Evolutionary conservation across 2,329 filamentous ascomycete species (phyloP).

Genomic region (Xylaria sp.): DNA sequence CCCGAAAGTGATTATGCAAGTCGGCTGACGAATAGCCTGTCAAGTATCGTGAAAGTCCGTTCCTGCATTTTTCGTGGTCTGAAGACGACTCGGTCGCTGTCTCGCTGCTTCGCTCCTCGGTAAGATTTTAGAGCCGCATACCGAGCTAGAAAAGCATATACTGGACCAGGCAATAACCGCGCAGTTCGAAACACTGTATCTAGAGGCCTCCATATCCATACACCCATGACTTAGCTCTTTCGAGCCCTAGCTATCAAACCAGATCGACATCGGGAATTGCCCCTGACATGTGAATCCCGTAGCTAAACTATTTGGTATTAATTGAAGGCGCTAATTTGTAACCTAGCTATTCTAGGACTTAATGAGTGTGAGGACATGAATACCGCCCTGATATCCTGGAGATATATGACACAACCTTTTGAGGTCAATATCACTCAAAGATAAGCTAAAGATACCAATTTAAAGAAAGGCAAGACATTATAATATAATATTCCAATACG

Average conservation of each 20-base stretch:
- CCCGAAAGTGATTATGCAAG: background rate
- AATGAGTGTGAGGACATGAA: background rate
- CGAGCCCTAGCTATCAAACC: background rate
- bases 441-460: background rate
- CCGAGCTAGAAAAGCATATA: background rate
- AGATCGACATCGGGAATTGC: background rate
- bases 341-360: background rate
- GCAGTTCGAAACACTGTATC: background rate
- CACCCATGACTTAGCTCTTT: background rate
- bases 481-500: no score
- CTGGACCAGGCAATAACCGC: background rate
- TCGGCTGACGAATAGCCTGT: background rate
- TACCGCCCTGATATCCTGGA: background rate
- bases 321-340: background rate
- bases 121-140: background rate
- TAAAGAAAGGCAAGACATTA: no score
- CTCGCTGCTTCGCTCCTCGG: background rate
- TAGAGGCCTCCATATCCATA: background rate
- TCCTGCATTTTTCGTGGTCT: background rate
- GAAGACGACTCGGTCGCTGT: background rate
- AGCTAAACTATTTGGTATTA: background rate
- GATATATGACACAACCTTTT: background rate
- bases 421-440: background rate
- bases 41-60: background rate
- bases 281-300: background rate